Conservation (phyloP, 768 basidiomycete genomes). For the Amanita muscaria region DNA sequence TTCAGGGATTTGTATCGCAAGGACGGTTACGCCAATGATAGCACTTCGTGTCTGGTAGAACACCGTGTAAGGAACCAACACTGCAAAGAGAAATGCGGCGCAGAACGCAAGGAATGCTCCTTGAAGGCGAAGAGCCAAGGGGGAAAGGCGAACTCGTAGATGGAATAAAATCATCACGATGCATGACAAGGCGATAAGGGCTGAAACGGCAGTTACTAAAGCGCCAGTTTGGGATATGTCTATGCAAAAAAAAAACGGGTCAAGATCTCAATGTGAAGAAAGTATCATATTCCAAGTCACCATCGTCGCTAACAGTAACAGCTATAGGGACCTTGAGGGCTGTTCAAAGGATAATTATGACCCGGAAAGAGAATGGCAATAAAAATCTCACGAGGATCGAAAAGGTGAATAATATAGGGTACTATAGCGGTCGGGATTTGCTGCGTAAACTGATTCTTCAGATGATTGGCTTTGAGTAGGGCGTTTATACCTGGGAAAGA, state of each 20-base stretch:
- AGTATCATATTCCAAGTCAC: conserved; percentile 6
- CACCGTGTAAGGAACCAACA: conserved; percentile 34
- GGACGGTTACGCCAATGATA: conserved; percentile 28
- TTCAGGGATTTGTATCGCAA: conserved; percentile 22
- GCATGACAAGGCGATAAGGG: conserved; percentile 13
- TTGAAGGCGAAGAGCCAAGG: conserved; percentile 23
- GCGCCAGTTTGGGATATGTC: conserved; percentile 17
- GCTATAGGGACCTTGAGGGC: too few species aligned
- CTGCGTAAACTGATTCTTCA: conserved; percentile 12
- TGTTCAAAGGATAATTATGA: too few species aligned
- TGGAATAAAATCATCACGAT: conserved; percentile 11
- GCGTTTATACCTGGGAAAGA: conserved; percentile 17
- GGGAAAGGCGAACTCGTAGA: conserved; percentile 11
- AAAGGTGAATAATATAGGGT: too few species aligned
- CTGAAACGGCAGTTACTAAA: conserved; percentile 13
- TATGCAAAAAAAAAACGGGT: conserved; percentile 7
- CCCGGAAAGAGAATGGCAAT: too few species aligned
- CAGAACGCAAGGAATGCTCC: conserved; percentile 29
- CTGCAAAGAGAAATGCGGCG: conserved; percentile 35
- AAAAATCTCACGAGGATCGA: too few species aligned
- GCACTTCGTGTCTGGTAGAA: conserved; percentile 33
- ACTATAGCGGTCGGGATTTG: conserved; percentile 13
- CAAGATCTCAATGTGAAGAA: too few species aligned
- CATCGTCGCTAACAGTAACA: too few species aligned
- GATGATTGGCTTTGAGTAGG: conserved; percentile 16